A percentile compares a stretch with the other conserved stretches of the same genome.
Evolutionary conservation across 208 protist genomes (phyloP).

Genomic region (Balamuthia mandrillaris): DNA sequence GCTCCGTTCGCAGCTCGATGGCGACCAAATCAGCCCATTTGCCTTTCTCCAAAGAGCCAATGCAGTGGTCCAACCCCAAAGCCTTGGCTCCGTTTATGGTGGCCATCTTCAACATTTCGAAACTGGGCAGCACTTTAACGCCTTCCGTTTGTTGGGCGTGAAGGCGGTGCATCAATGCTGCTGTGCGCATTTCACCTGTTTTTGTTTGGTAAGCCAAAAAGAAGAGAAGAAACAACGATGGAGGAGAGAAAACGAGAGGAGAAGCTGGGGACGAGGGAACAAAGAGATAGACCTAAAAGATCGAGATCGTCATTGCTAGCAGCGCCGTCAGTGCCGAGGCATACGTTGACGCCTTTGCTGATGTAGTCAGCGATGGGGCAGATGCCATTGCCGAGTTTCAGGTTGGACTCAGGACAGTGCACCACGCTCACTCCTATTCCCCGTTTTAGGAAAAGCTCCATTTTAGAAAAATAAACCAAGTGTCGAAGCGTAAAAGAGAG

Average conservation of each 20-base stretch:
- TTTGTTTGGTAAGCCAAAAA: too few species aligned
- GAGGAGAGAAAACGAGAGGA: neutral
- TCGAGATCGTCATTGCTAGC: conserved; percentile 60
- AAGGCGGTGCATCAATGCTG: conserved; percentile 49
- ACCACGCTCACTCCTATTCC: conserved; percentile 46
- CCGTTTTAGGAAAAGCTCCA: too few species aligned
- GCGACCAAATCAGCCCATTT: conserved; percentile 56
- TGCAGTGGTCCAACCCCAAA: conserved; percentile 18
- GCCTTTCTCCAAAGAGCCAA: conserved; percentile 47
- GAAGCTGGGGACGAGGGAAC: too few species aligned
- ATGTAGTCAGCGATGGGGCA: conserved; percentile 51
- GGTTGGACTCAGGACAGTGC: conserved; percentile 67
- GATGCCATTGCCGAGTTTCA: conserved; percentile 57
- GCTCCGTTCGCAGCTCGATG: conserved; percentile 40
- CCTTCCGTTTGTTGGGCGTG: neutral
- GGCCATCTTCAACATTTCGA: conserved; percentile 47
- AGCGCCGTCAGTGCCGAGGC: conserved; percentile 57
- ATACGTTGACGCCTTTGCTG: conserved; percentile 52
- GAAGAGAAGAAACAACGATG: neutral
- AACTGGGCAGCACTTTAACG: neutral
- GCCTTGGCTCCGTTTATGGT: conserved; percentile 64
- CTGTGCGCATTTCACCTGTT: conserved; percentile 51
- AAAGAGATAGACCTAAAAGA: too few species aligned
- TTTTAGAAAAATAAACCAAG: too few species aligned
- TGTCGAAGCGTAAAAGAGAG: too few species aligned